Evolutionary conservation across 305 asterid genomes (phyloP).

Genomic region (Fraxinus baroniana): DNA sequence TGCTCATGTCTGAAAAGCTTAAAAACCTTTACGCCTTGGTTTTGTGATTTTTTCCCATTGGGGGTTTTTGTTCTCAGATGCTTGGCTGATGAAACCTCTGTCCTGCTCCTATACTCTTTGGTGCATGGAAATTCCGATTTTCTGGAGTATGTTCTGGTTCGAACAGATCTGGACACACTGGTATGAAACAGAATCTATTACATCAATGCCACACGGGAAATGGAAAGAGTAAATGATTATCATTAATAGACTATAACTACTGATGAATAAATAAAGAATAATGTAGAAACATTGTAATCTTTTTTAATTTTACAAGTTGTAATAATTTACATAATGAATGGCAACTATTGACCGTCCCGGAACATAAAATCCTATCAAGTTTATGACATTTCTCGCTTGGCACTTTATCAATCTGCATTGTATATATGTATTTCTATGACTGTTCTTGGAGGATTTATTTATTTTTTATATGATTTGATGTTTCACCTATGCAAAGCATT

Average conservation of each 20-base stretch:
- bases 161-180: slow-evolving; percentile 90
- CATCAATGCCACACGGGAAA: neutral
- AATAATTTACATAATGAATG: neutral
- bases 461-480: neutral
- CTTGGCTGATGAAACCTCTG: slow-evolving; percentile 78
- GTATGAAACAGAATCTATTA: slow-evolving; percentile 41
- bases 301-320: slow-evolving; percentile 5
- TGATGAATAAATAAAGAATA: slow-evolving; percentile 5
- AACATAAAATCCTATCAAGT: neutral
- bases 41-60: neutral
- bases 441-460: neutral
- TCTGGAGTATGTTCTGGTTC: slow-evolving; percentile 74
- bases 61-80: slow-evolving; percentile 43
- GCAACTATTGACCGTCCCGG: neutral
- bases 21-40: neutral
- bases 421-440: slow-evolving; percentile 1
- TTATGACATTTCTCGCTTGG: neutral
- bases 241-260: slow-evolving; percentile 4
- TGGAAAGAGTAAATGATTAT: slow-evolving; percentile 3
- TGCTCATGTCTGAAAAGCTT: neutral
- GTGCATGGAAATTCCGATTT: slow-evolving; percentile 84
- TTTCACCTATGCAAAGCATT: neutral
- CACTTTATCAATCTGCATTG: slow-evolving; percentile 10
- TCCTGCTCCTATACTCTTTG: slow-evolving; percentile 77
- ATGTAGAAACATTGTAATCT: neutral